A percentile compares a stretch with the other conserved stretches of the same genome.
These are phyloP conservation scores for Leishmania mexicana DNA, from an alignment of 208 protist species.

Conservation along the genomic window DNA sequence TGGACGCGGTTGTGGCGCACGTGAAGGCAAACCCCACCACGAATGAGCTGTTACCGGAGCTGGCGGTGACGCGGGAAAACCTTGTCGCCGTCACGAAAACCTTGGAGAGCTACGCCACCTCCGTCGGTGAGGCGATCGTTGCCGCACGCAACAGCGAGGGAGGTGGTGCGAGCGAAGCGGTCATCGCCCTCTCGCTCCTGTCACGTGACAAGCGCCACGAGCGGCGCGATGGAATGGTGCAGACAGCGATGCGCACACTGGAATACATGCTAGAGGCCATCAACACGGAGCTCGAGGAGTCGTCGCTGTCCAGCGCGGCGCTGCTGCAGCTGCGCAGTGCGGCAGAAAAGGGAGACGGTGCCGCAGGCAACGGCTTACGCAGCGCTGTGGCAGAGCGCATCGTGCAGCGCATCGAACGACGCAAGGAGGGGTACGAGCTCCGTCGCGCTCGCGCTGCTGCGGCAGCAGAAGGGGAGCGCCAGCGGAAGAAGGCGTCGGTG, in stretches of 20 bases:
- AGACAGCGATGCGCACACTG: conserved; percentile 46
- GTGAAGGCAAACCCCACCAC: conserved; percentile 27
- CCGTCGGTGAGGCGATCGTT: conserved; percentile 38
- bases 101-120: conserved; percentile 31
- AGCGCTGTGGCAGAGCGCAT: conserved; percentile 55
- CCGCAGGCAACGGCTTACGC: not conserved
- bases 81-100: conserved; percentile 16
- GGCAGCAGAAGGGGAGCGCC: conserved; percentile 28
- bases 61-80: conserved; percentile 17
- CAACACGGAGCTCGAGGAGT: conserved; percentile 68
- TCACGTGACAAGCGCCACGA: conserved; percentile 38
- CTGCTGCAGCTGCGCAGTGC: conserved; percentile 33
- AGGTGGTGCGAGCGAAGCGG: not conserved
- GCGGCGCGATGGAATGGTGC: conserved; percentile 66
- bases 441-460: conserved; percentile 26
- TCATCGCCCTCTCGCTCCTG: conserved; percentile 8
- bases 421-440: conserved; percentile 60
- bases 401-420: conserved; percentile 62
- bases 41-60: conserved; percentile 35
- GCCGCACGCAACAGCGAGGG: conserved; percentile 15
- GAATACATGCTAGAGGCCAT: conserved; percentile 82
- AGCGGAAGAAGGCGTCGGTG: conserved; percentile 8
- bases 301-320: conserved; percentile 35
- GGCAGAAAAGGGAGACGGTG: conserved; percentile 32
- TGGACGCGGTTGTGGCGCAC: conserved; percentile 52